These are phyloP conservation scores for Garcileccinum viscosum DNA, from an alignment of 1,284 basidiomycete genomes.

Conservation along the genomic window DNA sequence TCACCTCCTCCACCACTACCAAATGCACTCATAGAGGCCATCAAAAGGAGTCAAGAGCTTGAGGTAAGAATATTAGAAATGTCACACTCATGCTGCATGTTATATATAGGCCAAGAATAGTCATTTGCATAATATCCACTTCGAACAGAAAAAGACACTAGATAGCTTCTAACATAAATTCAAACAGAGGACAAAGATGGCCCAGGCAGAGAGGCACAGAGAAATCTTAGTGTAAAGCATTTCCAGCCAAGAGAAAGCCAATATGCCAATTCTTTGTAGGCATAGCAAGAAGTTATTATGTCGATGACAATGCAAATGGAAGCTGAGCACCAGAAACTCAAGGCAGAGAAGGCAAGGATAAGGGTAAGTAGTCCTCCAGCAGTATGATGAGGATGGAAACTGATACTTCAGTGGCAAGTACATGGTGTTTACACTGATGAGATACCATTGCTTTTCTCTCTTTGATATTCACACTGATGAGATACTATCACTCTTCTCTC, in stretches of 20 bases:
- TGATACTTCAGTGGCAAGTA: too few relatives aligned
- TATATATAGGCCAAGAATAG: background rate
- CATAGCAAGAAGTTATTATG: background rate
- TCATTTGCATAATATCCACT: background rate
- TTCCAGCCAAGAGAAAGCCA: too few relatives aligned
- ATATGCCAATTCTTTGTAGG: background rate
- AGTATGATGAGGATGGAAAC: background rate
- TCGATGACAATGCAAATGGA: background rate
- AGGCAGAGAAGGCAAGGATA: background rate
- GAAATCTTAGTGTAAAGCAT: background rate
- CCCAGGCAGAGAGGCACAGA: background rate
- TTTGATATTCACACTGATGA: too few relatives aligned
- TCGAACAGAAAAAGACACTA: background rate
- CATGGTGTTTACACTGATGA: too few relatives aligned
- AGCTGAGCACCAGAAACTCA: background rate
- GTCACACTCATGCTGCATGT: too few relatives aligned
- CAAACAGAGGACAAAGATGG: background rate
- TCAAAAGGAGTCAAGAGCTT: background rate
- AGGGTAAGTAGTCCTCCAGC: background rate
- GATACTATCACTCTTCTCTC: too few relatives aligned
- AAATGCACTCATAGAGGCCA: too few relatives aligned
- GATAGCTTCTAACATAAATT: background rate
- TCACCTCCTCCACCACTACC: too few relatives aligned
- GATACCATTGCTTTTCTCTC: too few relatives aligned
- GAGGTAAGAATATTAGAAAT: background rate